These are phyloP conservation scores for Crithidia brevicula DNA, from an alignment of 208 protist genomes.

Conservation along the genomic window DNA sequence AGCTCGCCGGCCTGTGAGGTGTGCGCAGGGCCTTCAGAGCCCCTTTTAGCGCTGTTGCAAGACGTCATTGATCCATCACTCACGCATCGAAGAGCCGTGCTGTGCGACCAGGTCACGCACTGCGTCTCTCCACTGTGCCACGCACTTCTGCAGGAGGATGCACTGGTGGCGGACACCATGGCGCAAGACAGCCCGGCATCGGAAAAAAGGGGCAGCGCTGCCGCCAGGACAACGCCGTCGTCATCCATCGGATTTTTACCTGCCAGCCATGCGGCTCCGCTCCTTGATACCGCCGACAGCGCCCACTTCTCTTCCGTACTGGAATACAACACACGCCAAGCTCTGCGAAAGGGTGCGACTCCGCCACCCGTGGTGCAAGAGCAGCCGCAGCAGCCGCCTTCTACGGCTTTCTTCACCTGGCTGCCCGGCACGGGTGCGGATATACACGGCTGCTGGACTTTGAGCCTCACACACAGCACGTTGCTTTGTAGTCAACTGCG, in stretches of 20 bases:
- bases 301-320: background rate
- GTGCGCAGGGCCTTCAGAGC: background rate
- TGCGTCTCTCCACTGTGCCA: conserved; percentile 9
- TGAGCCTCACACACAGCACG: conserved; percentile 10
- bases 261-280: background rate
- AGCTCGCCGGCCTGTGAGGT: background rate
- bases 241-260: too few species aligned
- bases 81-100: background rate
- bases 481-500: conserved; percentile 7
- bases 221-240: too few species aligned
- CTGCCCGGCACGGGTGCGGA: conserved; percentile 24
- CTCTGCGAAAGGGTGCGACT: background rate
- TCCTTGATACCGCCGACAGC: background rate
- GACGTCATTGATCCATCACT: background rate
- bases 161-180: background rate
- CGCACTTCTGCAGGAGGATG: conserved; percentile 9
- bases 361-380: too few species aligned
- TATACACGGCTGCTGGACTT: conserved; percentile 27
- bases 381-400: background rate
- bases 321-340: background rate
- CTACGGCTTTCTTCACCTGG: background rate
- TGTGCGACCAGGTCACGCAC: conserved; percentile 5
- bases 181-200: background rate
- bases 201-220: background rate
- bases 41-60: conserved; percentile 1